Base-by-base conservation (phyloP, 73 alveolate genomes). In the Paramecium tetraurelia region DNA sequence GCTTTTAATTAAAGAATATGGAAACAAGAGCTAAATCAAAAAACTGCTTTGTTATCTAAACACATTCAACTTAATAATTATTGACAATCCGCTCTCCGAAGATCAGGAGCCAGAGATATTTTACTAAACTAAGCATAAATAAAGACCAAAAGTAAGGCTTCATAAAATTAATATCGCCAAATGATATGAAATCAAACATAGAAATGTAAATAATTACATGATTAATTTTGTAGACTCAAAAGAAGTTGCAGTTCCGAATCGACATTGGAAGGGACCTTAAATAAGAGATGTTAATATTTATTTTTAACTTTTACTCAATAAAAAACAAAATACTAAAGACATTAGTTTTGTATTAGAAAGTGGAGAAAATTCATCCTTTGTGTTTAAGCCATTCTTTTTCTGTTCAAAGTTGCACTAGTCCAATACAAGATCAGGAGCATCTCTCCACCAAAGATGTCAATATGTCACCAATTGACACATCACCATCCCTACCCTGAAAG, bases 1-100 rank as follows among this genome's bases (percentile, higher is more conserved):
- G 14, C 69, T 53, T 53, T 53, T 53, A 53, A 53, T 18, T 18
- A 53, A 53, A 53, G 69, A 18, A 53, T 18, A 53, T 53, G 69
- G 69, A 53, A 18, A 53, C 31, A 18, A 53, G 69, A 53, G 69
- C 16, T 18, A 53, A 53, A 63, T 63, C 5, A 63, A 63, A 63
- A 63, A 63, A 63, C 84, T 63, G 50, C 84, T 63, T 63, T 63
- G 84, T 24, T 33, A 63, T 63, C 41, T 27, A 63, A 63, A 63
- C 29, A 18, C 31, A n/a, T 18, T 8, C 18, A 18, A 53, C 31
- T 53, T 53, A 18, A 53, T 53, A 53, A 53, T 53, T 18, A 53
- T 18, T 18, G 31, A 7, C 31, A 4, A 53, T 31, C 35, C 21
- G 18, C 9, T 63, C 50, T 27, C 46, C 48, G 0, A 63, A 22